phyloP scores from a whole-genome alignment of 345 rosid genomes.

The Cardamine occulta region DNA sequence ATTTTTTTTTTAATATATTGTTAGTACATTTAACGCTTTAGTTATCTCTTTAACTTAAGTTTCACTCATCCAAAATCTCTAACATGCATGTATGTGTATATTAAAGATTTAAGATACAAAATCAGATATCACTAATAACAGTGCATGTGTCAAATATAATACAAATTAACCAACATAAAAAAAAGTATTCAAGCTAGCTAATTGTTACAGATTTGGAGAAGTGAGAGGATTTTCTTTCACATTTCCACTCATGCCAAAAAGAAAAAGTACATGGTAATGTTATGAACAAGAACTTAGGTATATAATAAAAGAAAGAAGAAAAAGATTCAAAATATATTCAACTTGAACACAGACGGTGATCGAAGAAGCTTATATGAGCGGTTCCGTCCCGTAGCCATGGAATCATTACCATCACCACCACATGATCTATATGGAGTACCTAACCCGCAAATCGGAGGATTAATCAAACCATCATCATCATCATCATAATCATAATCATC shows the following conservation, averaged over 20 bases:
- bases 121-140: neutral
- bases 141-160: neutral
- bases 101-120: neutral
- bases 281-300: constrained; percentile 24
- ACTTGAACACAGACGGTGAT: constrained; percentile 46
- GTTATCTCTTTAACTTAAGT: neutral
- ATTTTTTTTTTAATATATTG: neutral
- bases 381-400: constrained; percentile 32
- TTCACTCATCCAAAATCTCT: neutral
- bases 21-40: neutral
- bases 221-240: constrained; percentile 11
- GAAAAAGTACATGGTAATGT: neutral
- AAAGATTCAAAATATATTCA: constrained; percentile 39
- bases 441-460: constrained; percentile 34
- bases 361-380: constrained; percentile 51
- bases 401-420: constrained; percentile 33
- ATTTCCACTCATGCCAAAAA: constrained; percentile 13
- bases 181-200: neutral
- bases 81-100: neutral
- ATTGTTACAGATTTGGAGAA: constrained; percentile 4
- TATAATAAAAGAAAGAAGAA: neutral
- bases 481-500: constrained; percentile 18
- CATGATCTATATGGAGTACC: constrained; percentile 40
- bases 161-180: constrained; percentile 4
- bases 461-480: constrained; percentile 28